A percentile compares a stretch with the other conserved stretches of the same genome.
phyloP scores from a whole-genome alignment of 768 basidiomycete genomes.

The Amanita brunnescens region DNA sequence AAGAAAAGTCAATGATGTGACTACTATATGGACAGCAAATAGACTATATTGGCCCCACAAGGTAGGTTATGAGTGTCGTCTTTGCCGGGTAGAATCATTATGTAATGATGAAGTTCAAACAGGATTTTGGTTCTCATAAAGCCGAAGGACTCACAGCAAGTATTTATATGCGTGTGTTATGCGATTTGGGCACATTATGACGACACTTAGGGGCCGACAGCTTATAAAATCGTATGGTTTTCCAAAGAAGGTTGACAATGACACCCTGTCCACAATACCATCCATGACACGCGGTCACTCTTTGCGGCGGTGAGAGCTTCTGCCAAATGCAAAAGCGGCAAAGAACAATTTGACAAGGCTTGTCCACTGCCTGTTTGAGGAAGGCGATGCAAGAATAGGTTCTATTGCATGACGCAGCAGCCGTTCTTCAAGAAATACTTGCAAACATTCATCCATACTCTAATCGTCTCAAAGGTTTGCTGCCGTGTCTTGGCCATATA shows the following conservation, averaged over 20 bases:
- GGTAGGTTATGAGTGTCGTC: no score
- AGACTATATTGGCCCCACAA: no score
- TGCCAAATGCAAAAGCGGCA: neutral
- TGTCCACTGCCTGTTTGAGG: neutral
- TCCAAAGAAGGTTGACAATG: neutral
- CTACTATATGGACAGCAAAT: no score
- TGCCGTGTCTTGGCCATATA: neutral
- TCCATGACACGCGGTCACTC: conserved; percentile 15
- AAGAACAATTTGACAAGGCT: neutral
- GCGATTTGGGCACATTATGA: neutral
- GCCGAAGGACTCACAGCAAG: no score
- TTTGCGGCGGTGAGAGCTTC: conserved; percentile 12
- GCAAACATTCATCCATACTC: neutral
- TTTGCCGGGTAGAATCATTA: no score
- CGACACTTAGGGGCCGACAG: neutral
- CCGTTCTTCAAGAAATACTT: neutral
- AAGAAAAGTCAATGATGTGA: no score
- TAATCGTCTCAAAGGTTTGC: neutral
- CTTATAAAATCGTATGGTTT: neutral
- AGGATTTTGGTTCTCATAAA: no score
- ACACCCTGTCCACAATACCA: conserved; percentile 5
- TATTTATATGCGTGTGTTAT: no score
- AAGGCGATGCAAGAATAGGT: neutral
- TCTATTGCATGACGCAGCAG: neutral
- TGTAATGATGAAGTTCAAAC: no score